phyloP scores from a whole-genome alignment of 1,284 basidiomycete species.

The Pisolithus thermaeus region DNA sequence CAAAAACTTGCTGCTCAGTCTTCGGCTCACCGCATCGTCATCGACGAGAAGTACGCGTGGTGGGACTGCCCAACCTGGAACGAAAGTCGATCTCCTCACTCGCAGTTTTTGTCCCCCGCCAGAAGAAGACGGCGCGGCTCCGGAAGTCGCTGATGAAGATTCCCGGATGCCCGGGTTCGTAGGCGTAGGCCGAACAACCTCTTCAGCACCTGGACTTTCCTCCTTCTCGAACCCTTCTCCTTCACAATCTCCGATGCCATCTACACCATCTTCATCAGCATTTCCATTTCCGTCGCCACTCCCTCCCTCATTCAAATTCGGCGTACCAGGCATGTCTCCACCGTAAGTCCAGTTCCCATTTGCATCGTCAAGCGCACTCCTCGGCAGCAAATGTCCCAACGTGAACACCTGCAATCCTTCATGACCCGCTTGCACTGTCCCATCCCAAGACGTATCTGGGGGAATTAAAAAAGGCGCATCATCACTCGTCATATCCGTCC shows the following conservation, averaged over 20 bases:
- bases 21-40: constrained; percentile 89
- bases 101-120: constrained; percentile 35
- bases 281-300: background rate
- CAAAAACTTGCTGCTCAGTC: constrained; percentile 87
- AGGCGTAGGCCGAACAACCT: constrained; percentile 27
- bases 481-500: constrained; percentile 22
- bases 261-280: constrained; percentile 3
- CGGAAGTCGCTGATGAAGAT: background rate
- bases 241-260: constrained; percentile 5
- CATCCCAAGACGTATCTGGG: constrained; percentile 24
- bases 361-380: constrained; percentile 43
- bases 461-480: constrained; percentile 36
- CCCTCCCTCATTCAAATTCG: constrained; percentile 1
- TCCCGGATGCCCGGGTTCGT: constrained; percentile 17
- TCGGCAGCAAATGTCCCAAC: constrained; percentile 72
- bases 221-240: constrained; percentile 23
- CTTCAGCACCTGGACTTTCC: constrained; percentile 26
- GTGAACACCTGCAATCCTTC: constrained; percentile 78
- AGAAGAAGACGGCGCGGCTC: constrained; percentile 15
- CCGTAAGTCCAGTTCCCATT: constrained; percentile 59
- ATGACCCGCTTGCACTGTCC: constrained; percentile 31
- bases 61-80: constrained; percentile 85
- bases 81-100: constrained; percentile 71
- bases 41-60: constrained; percentile 90
- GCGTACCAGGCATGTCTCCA: constrained; percentile 16